These are phyloP conservation scores for Escovopsis weberi DNA, from an alignment of 2,329 filamentous ascomycete genomes.

Conservation along the genomic window DNA sequence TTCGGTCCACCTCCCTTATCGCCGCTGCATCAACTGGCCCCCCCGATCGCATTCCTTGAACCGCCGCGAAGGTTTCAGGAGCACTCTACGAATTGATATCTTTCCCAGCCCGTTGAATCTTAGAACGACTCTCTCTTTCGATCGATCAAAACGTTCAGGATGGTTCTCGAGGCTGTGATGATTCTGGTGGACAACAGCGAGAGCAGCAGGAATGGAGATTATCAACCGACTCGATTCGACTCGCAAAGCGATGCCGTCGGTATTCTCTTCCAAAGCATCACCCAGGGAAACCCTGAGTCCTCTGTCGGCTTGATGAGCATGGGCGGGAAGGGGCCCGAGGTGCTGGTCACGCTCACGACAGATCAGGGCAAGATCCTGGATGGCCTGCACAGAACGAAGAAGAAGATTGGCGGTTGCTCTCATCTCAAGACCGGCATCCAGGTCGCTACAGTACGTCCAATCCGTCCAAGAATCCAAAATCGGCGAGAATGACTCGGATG, in stretches of 20 bases:
- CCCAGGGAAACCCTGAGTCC: slow-evolving; percentile 88
- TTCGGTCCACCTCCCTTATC: neutral
- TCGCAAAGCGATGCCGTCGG: slow-evolving; percentile 91
- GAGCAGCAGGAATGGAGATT: slow-evolving; percentile 91
- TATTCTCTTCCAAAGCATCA: slow-evolving; percentile 91
- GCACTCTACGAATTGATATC: too few relatives aligned
- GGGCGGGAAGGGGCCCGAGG: slow-evolving; percentile 94
- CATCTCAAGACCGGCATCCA: slow-evolving; percentile 91
- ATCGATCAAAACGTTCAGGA: slow-evolving; percentile 39
- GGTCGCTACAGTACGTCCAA: slow-evolving; percentile 65
- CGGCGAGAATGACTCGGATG: neutral
- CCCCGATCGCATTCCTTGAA: too few relatives aligned
- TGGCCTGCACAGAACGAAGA: slow-evolving; percentile 74
- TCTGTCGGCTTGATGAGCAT: slow-evolving; percentile 98
- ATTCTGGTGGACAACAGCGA: slow-evolving; percentile 99
- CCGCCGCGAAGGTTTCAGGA: too few relatives aligned
- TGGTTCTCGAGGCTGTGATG: slow-evolving; percentile 99
- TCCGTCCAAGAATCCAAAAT: too few relatives aligned
- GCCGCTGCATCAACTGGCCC: slow-evolving; percentile 4
- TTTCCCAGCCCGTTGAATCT: too few relatives aligned
- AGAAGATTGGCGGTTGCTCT: slow-evolving; percentile 78
- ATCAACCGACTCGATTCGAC: slow-evolving; percentile 84
- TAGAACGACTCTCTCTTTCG: too few relatives aligned
- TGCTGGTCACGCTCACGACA: slow-evolving; percentile 88
- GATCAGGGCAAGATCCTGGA: slow-evolving; percentile 94